Base-by-base conservation (phyloP, 768 basidiomycete species). In the Megacollybia marginata region DNA sequence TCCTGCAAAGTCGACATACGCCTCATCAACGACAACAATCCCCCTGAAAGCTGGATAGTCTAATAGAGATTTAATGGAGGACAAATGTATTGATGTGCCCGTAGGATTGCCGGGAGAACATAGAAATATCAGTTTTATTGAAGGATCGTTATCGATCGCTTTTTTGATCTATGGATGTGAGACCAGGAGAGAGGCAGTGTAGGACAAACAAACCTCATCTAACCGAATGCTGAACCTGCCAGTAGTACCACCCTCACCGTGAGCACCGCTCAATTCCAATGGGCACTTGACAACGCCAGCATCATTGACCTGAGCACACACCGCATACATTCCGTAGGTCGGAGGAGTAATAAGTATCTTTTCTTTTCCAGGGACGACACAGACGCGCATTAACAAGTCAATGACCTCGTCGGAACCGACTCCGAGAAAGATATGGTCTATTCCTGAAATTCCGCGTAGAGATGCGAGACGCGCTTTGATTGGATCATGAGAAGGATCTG, bases 61-160 rank as follows among this genome's bases (percentile, higher is more conserved):
- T 20, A 95, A 70, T 13, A 98, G 65, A 9, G 75, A 59, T 1
- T 80, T 76, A 51, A 98, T 72, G 11, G 83, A 75, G 9, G 74
- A 59, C 20, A 94, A 77, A 0, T 91, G 77, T 47, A 98, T 81
- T 23, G 85, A 65, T 0, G 94, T 97, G 9, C 93, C 92, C 0
- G 93, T 94, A 0, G 96, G 96, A 63, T 98, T 99, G 2, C 96
- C 96, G 2, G 96, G 96, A 1, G 95, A 97, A 65, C 93, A 96
- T 42, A 98, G 74, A 74, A 97, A 92, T 52, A 95, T 76, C 34
- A 99, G 78, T 59, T 97, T 96, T 65, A 96, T 90, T 3, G 75
- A 70, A 1, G 86, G 80, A 60, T 94, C 82, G 5, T 72, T 73
- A 33, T 78, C 73, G 50, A 94, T 71, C 0, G 78, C 76, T 48